Evolutionary conservation across 2,329 filamentous ascomycete genomes (phyloP), one percentile per base, ranked within the genome.

Genomic region (Apiospora rasikravindrae): DNA sequence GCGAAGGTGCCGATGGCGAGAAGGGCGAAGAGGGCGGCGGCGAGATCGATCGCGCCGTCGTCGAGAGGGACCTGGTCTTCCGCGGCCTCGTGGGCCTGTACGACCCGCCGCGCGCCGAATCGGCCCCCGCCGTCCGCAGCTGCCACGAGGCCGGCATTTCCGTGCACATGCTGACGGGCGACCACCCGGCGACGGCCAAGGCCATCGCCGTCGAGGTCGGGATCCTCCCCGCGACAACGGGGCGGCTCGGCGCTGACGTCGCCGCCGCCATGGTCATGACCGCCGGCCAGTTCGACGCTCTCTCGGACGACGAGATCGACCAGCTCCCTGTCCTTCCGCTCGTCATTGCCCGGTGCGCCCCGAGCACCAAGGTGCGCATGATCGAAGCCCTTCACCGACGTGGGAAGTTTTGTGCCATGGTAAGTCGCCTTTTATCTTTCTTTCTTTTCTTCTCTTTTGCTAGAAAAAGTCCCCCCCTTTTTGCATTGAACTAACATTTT

Each of bases 311-410:
- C 0, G 85, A 93, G 75, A 89, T 93, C 45, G 91, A 93, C 74
- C 77, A 84, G 14, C 85, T 93, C 11, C 90, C 90, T 0, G 87
- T 91, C 2, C 82, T 93, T 0, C 91, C 91, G 4, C 83, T 93
- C 2, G 91, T 93, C 5, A 90, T 93, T 73, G 91, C 91, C 47
- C 87, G 91, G 37, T 93, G 91, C 76, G 89, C 91, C 2, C 92
- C 92, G 0, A 87, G 88, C 70, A 93, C 92, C 16, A 94, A 94
- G 80, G 91, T 92, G 24, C 87, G 91, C 71, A 93, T 94, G 92
- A 92, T 94, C 74, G 90, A 92, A 74, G 91, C 91, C 22, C 86
- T 93, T 16, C 91, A 93, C 79, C 86, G 92, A 40, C 88, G 92
- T 37, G 86, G 87, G 67, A 86, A 84, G 67, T 93, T 91, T 80